These are phyloP conservation scores for Chlorella sp. DNA, from an alignment of 139 green algal genomes.

Conservation along the genomic window DNA sequence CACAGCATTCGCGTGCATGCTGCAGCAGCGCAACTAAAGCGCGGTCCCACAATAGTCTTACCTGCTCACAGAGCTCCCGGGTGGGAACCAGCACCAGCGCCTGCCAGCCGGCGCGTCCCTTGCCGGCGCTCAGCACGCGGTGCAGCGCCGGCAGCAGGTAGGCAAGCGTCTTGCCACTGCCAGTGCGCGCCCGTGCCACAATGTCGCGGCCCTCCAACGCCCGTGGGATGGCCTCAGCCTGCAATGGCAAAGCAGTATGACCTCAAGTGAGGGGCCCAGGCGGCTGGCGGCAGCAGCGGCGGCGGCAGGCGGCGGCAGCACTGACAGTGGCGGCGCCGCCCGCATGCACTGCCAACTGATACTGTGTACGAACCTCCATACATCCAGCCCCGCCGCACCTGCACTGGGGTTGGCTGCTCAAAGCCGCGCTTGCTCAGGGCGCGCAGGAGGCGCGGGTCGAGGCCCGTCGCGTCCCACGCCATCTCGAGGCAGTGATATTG, in stretches of 20 bases:
- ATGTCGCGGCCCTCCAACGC: constrained; percentile 88
- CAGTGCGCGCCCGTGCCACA: constrained; percentile 81
- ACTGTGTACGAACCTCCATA: not conserved
- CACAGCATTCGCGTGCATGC: no score
- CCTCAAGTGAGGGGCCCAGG: no score
- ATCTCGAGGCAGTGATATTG: not conserved
- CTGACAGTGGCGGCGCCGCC: not conserved
- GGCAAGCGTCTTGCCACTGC: constrained; percentile 91
- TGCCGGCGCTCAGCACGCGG: constrained; percentile 58
- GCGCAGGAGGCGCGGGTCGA: constrained; percentile 84
- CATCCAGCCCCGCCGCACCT: constrained; percentile 34
- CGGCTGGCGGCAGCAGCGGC: not conserved
- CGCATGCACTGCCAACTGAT: not conserved
- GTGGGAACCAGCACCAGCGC: constrained; percentile 93
- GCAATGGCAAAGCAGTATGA: not conserved
- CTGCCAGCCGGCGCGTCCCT: constrained; percentile 67
- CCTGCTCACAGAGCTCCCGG: constrained; percentile 94
- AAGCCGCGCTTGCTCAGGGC: constrained; percentile 77
- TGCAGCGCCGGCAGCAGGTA: constrained; percentile 90
- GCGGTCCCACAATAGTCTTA: no score
- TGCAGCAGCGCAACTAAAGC: no score
- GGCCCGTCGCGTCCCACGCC: constrained; percentile 66
- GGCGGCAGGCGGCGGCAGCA: not conserved
- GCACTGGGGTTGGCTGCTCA: constrained; percentile 72
- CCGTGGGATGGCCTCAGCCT: constrained; percentile 67